Evolutionary conservation across 345 rosid genomes (phyloP).

Genomic region (Brassica carinata): DNA sequence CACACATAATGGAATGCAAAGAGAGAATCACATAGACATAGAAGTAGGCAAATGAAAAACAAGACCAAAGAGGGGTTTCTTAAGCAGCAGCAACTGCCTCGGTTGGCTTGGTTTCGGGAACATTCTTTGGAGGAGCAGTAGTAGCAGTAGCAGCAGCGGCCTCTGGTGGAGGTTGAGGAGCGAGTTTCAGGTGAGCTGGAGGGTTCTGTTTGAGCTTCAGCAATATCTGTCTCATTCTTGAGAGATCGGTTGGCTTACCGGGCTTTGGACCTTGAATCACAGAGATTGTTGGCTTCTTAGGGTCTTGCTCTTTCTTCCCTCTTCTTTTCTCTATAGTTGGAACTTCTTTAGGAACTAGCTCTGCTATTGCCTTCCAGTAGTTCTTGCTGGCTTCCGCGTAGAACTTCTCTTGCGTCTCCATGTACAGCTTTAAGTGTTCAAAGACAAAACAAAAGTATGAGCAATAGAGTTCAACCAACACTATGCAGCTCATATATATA

Average conservation of each 20-base stretch:
- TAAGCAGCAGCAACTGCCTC: conserved; percentile 60
- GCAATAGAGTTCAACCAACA: conserved; percentile 3
- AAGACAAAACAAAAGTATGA: conserved; percentile 21
- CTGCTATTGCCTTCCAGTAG: conserved; percentile 83
- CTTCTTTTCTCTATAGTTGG: conserved; percentile 60
- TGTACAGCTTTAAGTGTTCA: conserved; percentile 43
- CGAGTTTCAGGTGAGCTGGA: conserved; percentile 64
- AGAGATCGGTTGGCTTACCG: conserved; percentile 73
- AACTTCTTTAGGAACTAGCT: conserved; percentile 79
- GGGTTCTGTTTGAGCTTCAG: conserved; percentile 68
- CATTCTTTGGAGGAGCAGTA: conserved; percentile 35
- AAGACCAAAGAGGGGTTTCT: conserved; percentile 13
- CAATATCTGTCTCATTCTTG: conserved; percentile 78
- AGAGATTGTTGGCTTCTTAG: conserved; percentile 58
- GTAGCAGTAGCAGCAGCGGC: conserved; percentile 20
- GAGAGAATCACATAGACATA: conserved; percentile 15
- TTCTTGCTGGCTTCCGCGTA: conserved; percentile 66
- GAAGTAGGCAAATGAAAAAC: conserved; percentile 4
- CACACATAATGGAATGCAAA: conserved; percentile 18
- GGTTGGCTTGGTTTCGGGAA: conserved; percentile 36
- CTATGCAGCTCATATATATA: not conserved
- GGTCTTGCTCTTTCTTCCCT: conserved; percentile 74
- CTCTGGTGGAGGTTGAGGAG: conserved; percentile 49
- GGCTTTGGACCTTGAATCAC: conserved; percentile 81
- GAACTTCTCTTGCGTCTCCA: conserved; percentile 61